phyloP scores from a whole-genome alignment of 768 basidiomycete species.

The Mycena kentingensis region DNA sequence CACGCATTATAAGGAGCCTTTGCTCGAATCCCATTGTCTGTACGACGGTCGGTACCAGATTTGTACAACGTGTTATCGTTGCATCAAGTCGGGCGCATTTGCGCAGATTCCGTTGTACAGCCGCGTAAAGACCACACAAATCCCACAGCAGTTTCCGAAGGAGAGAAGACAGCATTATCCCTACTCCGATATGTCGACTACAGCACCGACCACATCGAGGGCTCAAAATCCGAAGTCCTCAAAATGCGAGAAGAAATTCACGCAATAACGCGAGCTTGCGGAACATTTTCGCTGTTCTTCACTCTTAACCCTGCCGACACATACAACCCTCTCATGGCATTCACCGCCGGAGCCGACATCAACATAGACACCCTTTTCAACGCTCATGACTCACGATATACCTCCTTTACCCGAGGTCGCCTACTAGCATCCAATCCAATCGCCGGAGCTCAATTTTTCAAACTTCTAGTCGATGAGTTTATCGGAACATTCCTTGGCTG shows the following conservation, averaged over 20 bases:
- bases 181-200: constrained; percentile 23
- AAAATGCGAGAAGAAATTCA: constrained; percentile 22
- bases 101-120: constrained; percentile 1
- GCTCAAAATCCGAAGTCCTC: constrained; percentile 13
- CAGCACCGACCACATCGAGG: constrained; percentile 20
- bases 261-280: constrained; percentile 11
- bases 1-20: background rate
- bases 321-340: constrained; percentile 16
- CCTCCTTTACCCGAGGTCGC: constrained; percentile 9
- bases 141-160: background rate
- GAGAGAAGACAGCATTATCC: constrained; percentile 12
- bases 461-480: constrained; percentile 31
- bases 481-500: constrained; percentile 27
- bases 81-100: background rate
- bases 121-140: background rate
- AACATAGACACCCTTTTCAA: constrained; percentile 19
- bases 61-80: background rate
- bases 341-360: constrained; percentile 23
- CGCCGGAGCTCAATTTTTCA: constrained; percentile 38
- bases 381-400: constrained; percentile 7
- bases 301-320: constrained; percentile 26
- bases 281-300: constrained; percentile 20
- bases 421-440: constrained; percentile 31
- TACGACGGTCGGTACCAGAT: background rate
- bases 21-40: background rate